Evolutionary conservation across 129 eudicot genomes (phyloP).

Genomic region (Saussurea involucrata): DNA sequence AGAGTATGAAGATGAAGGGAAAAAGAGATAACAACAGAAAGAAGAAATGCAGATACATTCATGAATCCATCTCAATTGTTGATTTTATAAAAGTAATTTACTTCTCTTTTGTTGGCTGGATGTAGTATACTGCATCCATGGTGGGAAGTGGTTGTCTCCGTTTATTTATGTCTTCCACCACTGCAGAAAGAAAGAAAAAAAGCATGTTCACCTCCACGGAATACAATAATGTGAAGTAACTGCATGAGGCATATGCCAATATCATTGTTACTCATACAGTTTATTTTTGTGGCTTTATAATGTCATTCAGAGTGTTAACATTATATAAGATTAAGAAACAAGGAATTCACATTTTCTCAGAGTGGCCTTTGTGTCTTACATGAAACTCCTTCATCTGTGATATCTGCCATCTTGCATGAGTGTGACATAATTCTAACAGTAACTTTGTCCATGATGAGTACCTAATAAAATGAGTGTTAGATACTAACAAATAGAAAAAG

Average conservation of each 20-base stretch:
- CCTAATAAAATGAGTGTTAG: conserved; percentile 43
- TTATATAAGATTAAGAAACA: conserved; percentile 6
- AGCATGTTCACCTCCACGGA: conserved; percentile 4
- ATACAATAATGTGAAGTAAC: not conserved
- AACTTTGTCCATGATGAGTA: conserved; percentile 88
- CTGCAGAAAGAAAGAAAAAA: conserved; percentile 38
- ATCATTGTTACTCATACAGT: conserved; percentile 8
- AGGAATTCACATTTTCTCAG: conserved; percentile 19
- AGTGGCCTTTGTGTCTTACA: conserved; percentile 65
- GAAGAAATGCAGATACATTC: not conserved
- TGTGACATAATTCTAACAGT: conserved; percentile 77
- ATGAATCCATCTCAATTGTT: not conserved
- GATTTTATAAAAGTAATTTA: conserved; percentile 17
- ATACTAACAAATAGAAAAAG: not conserved
- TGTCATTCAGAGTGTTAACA: not conserved
- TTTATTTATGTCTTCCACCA: conserved; percentile 91
- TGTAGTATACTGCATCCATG: conserved; percentile 94
- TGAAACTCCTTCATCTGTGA: conserved; percentile 94
- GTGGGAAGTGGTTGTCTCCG: conserved; percentile 86
- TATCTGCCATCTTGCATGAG: conserved; percentile 95
- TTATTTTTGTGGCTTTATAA: not conserved
- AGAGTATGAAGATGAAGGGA: not conserved
- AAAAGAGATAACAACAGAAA: not conserved
- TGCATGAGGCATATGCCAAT: not conserved
- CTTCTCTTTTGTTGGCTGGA: conserved; percentile 96